Evolutionary conservation across 179 eudicot species (phyloP).

Genomic region (Spinacia oleracea): DNA sequence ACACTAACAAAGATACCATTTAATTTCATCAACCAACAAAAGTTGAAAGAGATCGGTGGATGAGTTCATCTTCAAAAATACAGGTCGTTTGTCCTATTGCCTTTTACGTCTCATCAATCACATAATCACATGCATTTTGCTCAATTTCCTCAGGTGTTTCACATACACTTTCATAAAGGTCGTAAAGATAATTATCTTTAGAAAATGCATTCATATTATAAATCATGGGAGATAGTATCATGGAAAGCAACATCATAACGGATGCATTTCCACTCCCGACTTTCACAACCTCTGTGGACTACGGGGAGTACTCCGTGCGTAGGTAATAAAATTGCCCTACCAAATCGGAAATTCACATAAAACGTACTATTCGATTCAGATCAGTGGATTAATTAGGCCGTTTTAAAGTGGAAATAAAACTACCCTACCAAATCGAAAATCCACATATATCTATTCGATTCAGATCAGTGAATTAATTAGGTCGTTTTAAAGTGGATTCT

Average conservation of each 20-base stretch:
- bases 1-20: background rate
- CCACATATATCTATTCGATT: no score
- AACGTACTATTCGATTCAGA: no score
- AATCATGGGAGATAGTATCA: background rate
- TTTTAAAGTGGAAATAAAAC: no score
- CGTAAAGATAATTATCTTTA: background rate
- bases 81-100: background rate
- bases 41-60: background rate
- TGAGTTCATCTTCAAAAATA: background rate
- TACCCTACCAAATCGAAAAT: no score
- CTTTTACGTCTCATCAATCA: slow-evolving; percentile 14
- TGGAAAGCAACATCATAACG: slow-evolving; percentile 13
- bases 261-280: background rate
- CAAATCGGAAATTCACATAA: no score
- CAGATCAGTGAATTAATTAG: no score
- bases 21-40: background rate
- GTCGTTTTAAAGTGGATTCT: no score
- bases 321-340: no score
- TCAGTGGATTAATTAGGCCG: no score
- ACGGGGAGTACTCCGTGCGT: no score
- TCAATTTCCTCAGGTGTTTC: slow-evolving; percentile 1
- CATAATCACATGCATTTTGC: slow-evolving; percentile 16
- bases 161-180: background rate
- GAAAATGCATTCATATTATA: background rate
- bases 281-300: no score